A percentile compares a stretch with the other conserved stretches of the same genome.
These are phyloP conservation scores for Cytospora paraplurivora DNA, from an alignment of 2,329 filamentous ascomycete species.

Conservation along the genomic window DNA sequence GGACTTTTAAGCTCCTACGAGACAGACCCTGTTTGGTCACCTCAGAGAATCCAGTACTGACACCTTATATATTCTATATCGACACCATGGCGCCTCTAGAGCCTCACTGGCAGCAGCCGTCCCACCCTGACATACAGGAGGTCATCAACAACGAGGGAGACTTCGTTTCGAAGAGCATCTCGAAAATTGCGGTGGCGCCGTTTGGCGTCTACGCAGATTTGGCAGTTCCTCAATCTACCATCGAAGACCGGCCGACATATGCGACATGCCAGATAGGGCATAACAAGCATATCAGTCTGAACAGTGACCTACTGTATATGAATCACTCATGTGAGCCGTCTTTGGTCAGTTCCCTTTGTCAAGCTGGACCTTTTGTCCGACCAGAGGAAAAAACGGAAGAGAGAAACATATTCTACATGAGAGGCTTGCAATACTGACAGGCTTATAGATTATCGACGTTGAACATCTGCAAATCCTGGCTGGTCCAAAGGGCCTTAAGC, in stretches of 20 bases:
- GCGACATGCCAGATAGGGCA: constrained; percentile 64
- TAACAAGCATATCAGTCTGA: constrained; percentile 61
- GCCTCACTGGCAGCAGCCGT: constrained; percentile 62
- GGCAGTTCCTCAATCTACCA: constrained; percentile 63
- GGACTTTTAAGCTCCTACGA: not conserved
- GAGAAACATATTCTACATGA: not conserved
- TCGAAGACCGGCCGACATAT: constrained; percentile 59
- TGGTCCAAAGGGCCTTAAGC: constrained; percentile 55
- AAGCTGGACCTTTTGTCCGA: not conserved
- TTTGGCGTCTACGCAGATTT: constrained; percentile 69
- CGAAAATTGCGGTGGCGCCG: constrained; percentile 56
- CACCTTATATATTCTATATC: not conserved
- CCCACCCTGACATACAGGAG: constrained; percentile 59
- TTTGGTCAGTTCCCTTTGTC: constrained; percentile 49
- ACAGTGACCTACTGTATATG: constrained; percentile 67
- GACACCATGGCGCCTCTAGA: constrained; percentile 57
- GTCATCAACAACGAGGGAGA: constrained; percentile 56
- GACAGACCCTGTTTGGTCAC: not conserved
- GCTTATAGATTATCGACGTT: constrained; percentile 60
- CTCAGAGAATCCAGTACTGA: not conserved
- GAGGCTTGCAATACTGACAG: not conserved
- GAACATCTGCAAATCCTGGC: constrained; percentile 59
- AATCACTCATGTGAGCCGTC: constrained; percentile 70
- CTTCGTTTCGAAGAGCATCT: constrained; percentile 63
- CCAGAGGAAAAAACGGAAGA: not conserved